Evolutionary conservation across 2,329 filamentous ascomycete genomes (phyloP).

Genomic region (Ophiocordyceps polyrhachis-furcata): DNA sequence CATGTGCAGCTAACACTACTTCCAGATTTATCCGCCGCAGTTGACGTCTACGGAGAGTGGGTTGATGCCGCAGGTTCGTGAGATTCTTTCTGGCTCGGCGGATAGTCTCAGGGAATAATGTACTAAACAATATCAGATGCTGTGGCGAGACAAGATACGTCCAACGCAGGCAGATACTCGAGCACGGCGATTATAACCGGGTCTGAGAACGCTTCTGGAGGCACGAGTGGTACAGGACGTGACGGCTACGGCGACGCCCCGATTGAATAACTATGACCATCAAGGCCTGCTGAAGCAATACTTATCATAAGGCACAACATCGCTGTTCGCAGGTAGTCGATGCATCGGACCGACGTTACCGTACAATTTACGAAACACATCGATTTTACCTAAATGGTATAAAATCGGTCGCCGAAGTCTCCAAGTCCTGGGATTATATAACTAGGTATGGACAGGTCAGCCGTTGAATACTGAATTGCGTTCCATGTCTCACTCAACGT

Average conservation of each 20-base stretch:
- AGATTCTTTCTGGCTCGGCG: not conserved
- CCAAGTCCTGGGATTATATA: constrained; percentile 90
- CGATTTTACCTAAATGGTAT: constrained; percentile 47
- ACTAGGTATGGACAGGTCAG: constrained; percentile 36
- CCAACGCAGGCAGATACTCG: not conserved
- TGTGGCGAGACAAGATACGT: constrained; percentile 21
- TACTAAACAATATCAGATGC: constrained; percentile 19
- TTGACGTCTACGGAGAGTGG: constrained; percentile 97
- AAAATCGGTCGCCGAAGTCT: constrained; percentile 91
- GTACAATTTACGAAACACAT: not conserved
- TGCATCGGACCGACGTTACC: too few species aligned
- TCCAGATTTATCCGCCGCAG: constrained; percentile 67
- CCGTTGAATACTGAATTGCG: not conserved
- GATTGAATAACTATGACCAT: not conserved
- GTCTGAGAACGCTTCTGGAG: not conserved
- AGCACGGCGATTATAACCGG: not conserved
- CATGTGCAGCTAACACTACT: not conserved
- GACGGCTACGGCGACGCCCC: not conserved
- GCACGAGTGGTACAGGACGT: not conserved
- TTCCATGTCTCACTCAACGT: constrained; percentile 6
- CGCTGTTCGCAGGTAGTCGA: too few species aligned
- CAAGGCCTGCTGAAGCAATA: too few species aligned
- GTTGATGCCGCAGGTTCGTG: constrained; percentile 61
- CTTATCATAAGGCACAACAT: not conserved
- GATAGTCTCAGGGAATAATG: not conserved